These are phyloP conservation scores for Theobroma grandiflorum DNA, from an alignment of 441 rosid genomes.

Conservation along the genomic window DNA sequence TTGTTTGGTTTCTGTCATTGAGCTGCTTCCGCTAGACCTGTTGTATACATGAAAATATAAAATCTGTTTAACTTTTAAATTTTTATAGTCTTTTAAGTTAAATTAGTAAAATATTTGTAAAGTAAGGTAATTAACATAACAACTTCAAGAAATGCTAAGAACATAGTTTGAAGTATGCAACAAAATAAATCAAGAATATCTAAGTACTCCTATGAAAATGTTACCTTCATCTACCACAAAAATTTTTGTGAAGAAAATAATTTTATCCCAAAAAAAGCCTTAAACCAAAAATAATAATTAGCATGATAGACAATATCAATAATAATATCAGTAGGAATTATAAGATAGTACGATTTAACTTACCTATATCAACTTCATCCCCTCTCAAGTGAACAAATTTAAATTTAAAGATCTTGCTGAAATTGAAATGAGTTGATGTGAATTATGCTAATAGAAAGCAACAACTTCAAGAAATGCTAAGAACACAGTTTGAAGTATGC, in stretches of 20 bases:
- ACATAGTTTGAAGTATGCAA: not conserved
- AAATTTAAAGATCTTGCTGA: constrained; percentile 80
- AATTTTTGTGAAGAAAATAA: not conserved
- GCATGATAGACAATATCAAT: not conserved
- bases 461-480: too few species aligned
- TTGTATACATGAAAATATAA: too few species aligned
- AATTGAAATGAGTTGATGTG: too few species aligned
- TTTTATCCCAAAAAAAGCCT: not conserved
- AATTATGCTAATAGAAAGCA: too few species aligned
- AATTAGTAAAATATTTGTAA: too few species aligned
- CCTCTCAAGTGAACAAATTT: constrained; percentile 82
- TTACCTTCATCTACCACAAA: not conserved
- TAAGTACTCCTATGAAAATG: not conserved
- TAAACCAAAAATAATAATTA: not conserved
- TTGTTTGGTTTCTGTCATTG: too few species aligned
- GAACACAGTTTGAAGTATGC: too few species aligned
- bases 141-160: not conserved
- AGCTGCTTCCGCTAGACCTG: too few species aligned
- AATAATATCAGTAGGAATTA: not conserved
- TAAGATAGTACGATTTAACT: constrained; percentile 27
- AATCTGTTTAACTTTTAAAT: too few species aligned
- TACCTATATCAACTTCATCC: constrained; percentile 80
- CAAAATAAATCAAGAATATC: not conserved
- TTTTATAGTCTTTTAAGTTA: too few species aligned
- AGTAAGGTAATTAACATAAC: too few species aligned